These are phyloP conservation scores for Iris pallida DNA, from an alignment of 116 monocot species.

Conservation along the genomic window DNA sequence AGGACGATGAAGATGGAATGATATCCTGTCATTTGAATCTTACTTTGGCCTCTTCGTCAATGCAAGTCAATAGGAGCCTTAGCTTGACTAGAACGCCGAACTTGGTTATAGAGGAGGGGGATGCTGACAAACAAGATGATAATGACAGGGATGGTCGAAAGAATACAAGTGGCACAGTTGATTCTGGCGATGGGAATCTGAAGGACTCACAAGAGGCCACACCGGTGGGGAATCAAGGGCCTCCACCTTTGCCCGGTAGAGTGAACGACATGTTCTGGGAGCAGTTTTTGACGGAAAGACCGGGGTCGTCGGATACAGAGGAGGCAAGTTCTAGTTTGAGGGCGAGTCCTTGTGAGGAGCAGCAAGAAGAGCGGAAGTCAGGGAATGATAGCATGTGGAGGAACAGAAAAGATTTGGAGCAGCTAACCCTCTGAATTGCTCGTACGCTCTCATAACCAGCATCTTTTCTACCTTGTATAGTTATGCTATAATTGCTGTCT, in stretches of 20 bases:
- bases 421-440: conserved; percentile 37
- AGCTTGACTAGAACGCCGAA: conserved; percentile 13
- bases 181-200: conserved; percentile 6
- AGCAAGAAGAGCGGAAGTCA: conserved; percentile 24
- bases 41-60: conserved; percentile 63
- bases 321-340: conserved; percentile 64
- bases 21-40: conserved; percentile 70
- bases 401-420: conserved; percentile 42
- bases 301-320: conserved; percentile 64
- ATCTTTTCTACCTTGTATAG: background rate
- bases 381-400: conserved; percentile 10
- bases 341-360: conserved; percentile 30
- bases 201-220: conserved; percentile 6
- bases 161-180: background rate
- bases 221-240: conserved; percentile 14
- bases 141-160: background rate
- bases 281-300: conserved; percentile 86
- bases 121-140: conserved; percentile 9
- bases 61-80: conserved; percentile 37
- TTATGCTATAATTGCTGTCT: background rate
- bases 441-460: background rate
- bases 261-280: conserved; percentile 95
- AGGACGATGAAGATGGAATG: conserved; percentile 49
- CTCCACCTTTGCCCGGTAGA: conserved; percentile 32
- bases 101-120: conserved; percentile 10